A percentile compares a stretch with the other conserved stretches of the same genome.
Evolutionary conservation across 2,329 filamentous ascomycete genomes (phyloP).

Genomic region (Herpotrichia juniperi): DNA sequence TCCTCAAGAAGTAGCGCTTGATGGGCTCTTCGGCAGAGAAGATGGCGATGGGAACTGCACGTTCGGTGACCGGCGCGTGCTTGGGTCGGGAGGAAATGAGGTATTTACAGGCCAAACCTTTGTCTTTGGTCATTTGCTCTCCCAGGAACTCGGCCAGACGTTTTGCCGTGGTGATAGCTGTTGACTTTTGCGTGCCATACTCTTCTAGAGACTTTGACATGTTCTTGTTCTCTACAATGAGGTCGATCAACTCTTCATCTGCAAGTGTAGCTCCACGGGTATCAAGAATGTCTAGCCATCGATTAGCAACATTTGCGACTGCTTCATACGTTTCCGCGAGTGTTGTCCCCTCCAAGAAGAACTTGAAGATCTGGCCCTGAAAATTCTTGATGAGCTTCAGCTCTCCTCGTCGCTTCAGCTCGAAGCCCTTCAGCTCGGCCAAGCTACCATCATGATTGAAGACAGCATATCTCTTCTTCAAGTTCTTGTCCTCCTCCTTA

Average conservation of each 20-base stretch:
- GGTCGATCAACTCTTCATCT: conserved; percentile 95
- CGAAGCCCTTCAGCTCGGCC: conserved; percentile 95
- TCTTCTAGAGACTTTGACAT: conserved; percentile 98
- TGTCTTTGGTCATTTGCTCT: conserved; percentile 99
- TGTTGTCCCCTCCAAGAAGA: conserved; percentile 91
- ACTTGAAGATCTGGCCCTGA: conserved; percentile 99
- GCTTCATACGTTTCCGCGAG: conserved; percentile 87
- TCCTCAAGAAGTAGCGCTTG: conserved; percentile 87
- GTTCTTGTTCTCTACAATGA: conserved; percentile 99
- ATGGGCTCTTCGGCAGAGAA: conserved; percentile 91
- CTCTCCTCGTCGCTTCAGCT: conserved; percentile 96
- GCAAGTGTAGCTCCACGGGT: conserved; percentile 87
- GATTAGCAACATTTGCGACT: conserved; percentile 93
- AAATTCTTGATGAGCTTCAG: conserved; percentile 99
- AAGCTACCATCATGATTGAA: conserved; percentile 98
- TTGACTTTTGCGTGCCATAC: conserved; percentile 94
- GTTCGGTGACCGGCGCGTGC: conserved; percentile 90
- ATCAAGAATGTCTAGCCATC: conserved; percentile 94
- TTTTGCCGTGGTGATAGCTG: conserved; percentile 97
- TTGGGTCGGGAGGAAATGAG: conserved; percentile 91
- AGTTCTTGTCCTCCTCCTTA: conserved; percentile 98
- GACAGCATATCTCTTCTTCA: conserved; percentile 98
- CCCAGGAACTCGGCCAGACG: conserved; percentile 95
- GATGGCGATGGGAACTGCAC: conserved; percentile 93
- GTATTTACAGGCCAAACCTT: conserved; percentile 98